A percentile compares a stretch with the other conserved stretches of the same genome.
Conservation (phyloP, 108 stramenopile species). For the Pseudonitzschia multiseries region DNA sequence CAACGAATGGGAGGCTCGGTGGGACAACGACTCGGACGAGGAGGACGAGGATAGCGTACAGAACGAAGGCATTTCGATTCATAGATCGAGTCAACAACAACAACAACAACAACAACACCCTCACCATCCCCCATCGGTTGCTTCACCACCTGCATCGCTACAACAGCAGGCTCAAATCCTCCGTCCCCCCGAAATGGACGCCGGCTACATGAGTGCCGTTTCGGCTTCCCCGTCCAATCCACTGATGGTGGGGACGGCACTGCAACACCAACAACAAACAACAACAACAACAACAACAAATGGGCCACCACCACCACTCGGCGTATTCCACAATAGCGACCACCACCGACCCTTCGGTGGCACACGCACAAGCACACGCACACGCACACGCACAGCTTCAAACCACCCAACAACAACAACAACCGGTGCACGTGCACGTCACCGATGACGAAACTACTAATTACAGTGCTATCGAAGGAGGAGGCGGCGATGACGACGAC, state of each 20-base stretch:
- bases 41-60: conserved; percentile 49
- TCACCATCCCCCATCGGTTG: no score
- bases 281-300: conserved; percentile 3
- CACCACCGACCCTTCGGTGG: not conserved
- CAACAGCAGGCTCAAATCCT: not conserved
- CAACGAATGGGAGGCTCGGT: conserved; percentile 52
- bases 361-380: conserved; percentile 11
- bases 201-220: conserved; percentile 6
- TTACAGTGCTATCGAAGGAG: no score
- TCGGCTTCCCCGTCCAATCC: not conserved
- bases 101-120: conserved; percentile 12
- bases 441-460: conserved; percentile 6
- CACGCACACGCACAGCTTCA: no score
- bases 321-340: not conserved
- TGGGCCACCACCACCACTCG: conserved; percentile 2
- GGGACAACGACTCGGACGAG: conserved; percentile 59
- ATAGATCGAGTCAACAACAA: not conserved
- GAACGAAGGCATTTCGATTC: conserved; percentile 14
- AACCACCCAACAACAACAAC: no score
- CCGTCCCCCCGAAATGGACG: conserved; percentile 17
- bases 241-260: not conserved
- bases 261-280: conserved; percentile 3
- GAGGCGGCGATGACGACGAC: conserved; percentile 2
- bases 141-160: not conserved
- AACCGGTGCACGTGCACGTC: not conserved